A percentile compares a stretch with the other conserved stretches of the same genome.
Evolutionary conservation across 805 yeast species (phyloP).

Genomic region (Lachancea sp.): DNA sequence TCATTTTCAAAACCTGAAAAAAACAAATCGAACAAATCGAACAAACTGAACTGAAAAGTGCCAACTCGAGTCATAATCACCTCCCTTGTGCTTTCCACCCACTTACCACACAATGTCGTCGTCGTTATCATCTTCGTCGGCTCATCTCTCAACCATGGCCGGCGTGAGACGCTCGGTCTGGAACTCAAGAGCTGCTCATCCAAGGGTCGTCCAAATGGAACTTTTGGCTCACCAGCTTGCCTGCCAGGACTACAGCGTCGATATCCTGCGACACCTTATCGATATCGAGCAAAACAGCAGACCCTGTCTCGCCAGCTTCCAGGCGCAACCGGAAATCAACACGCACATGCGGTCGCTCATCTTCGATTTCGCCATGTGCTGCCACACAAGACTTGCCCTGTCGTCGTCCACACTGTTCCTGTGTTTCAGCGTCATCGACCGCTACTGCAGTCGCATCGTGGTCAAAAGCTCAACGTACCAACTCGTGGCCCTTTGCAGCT

Average conservation of each 20-base stretch:
- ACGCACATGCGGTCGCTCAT: slow-evolving; percentile 62
- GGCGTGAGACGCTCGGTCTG: slow-evolving; percentile 9
- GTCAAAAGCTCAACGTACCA: slow-evolving; percentile 80
- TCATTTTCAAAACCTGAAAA: too few species aligned
- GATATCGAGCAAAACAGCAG: slow-evolving; percentile 30
- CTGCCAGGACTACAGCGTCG: slow-evolving; percentile 41
- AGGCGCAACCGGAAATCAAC: slow-evolving; percentile 37
- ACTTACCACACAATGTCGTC: too few species aligned
- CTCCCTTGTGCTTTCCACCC: too few species aligned
- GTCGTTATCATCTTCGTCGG: neutral
- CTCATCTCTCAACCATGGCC: slow-evolving; percentile 5
- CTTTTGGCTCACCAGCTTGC: slow-evolving; percentile 39
- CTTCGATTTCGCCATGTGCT: slow-evolving; percentile 74
- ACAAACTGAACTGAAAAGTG: too few species aligned
- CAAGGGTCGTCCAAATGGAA: slow-evolving; percentile 42
- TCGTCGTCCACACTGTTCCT: slow-evolving; percentile 59
- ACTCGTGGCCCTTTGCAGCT: slow-evolving; percentile 74
- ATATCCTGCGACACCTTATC: slow-evolving; percentile 34
- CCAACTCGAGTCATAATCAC: too few species aligned
- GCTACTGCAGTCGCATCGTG: slow-evolving; percentile 77
- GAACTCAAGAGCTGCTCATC: slow-evolving; percentile 32
- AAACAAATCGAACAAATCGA: too few species aligned
- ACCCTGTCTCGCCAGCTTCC: slow-evolving; percentile 26
- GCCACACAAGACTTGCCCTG: slow-evolving; percentile 55
- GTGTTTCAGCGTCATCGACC: slow-evolving; percentile 68